Evolutionary conservation across 83 land plant species (phyloP).

Genomic region (Isoetes engelmannii): DNA sequence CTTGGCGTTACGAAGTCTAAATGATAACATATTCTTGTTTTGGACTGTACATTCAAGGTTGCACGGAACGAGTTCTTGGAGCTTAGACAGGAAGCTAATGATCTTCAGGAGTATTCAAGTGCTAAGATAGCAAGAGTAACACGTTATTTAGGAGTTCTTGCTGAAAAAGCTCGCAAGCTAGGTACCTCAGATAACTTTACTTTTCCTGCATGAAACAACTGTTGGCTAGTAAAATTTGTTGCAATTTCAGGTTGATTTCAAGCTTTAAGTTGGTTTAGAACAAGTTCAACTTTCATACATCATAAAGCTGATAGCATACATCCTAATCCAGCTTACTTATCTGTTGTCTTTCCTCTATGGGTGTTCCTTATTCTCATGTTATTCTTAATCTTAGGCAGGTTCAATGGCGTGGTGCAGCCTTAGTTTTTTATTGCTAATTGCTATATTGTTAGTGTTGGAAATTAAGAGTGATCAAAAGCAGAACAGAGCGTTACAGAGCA

Average conservation of each 20-base stretch:
- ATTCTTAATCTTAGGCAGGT: too few species aligned
- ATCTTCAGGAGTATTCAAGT: slow-evolving; percentile 88
- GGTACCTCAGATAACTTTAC: slow-evolving; percentile 37
- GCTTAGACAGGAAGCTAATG: slow-evolving; percentile 87
- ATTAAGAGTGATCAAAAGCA: too few species aligned
- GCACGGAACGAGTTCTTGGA: slow-evolving; percentile 73
- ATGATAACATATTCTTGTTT: neutral
- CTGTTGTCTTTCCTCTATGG: neutral
- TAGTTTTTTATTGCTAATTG: too few species aligned
- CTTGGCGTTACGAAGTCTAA: neutral
- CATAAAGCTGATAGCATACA: neutral
- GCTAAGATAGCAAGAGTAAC: slow-evolving; percentile 87
- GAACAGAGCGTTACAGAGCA: too few species aligned
- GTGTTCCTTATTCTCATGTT: neutral
- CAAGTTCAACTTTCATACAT: neutral
- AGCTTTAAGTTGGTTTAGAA: neutral
- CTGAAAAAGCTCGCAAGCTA: slow-evolving; percentile 78
- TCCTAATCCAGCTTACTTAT: neutral
- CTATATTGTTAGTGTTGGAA: too few species aligned
- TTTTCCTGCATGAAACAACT: neutral
- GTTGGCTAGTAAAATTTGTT: neutral
- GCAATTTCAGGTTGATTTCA: neutral
- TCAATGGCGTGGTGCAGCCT: too few species aligned
- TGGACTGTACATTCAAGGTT: neutral
- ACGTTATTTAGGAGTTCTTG: slow-evolving; percentile 89